Base-by-base conservation (phyloP, 2,329 filamentous ascomycete species). In the Escovopsis sp. region DNA sequence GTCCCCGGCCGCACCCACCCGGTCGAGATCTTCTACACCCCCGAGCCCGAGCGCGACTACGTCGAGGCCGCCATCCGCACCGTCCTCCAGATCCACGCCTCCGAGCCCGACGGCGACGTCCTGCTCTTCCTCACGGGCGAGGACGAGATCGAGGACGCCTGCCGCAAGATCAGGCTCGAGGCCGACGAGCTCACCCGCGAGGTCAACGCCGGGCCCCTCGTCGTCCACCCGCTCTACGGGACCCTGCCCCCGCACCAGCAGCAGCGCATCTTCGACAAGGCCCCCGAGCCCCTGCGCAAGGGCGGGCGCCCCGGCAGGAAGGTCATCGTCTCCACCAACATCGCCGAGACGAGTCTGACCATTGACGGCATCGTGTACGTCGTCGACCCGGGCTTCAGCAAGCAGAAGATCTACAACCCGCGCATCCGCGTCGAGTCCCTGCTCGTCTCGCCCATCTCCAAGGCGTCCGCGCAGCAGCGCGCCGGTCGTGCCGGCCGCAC, bases 401-500 rank as follows among this genome's bases (percentile, higher is more conserved):
- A 98, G 68, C 91, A 98, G 57, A 98, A 96, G 65, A 91, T 96
- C 48, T 98, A 96, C 70, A 96, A 98, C 62, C 89, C 91, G 16
- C 80, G 91, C 46, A 93, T 94, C 53, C 80, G 91, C 61, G 88
- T 98, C 49, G 91, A 98, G 64, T 96, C 91, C 1, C 73, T 98
- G 7, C 71, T 98, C n/a, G 89, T 98, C 5, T 95, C 91, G 3
- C 88, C 91, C 16, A 96, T 98, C 51, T 96, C 88, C 45, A 96
- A 95, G 62, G 91, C 91, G 20, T 96, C 91, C 1, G 91, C 93
- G 9, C 86, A 95, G 60, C 91, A 98, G 65, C 76, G 93, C 60
- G 93, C 93, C 48, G 93, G 93, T 82, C 89, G 91, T 86, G 91
- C 91, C 12, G 91, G 93, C 72, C 89, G 91, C 81, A 98, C 91